Percentiles rank a stretch among this genome's conserved stretches.
These are phyloP conservation scores for Kazachstania taianensis DNA, from an alignment of 805 yeast species.

Conservation along the genomic window DNA sequence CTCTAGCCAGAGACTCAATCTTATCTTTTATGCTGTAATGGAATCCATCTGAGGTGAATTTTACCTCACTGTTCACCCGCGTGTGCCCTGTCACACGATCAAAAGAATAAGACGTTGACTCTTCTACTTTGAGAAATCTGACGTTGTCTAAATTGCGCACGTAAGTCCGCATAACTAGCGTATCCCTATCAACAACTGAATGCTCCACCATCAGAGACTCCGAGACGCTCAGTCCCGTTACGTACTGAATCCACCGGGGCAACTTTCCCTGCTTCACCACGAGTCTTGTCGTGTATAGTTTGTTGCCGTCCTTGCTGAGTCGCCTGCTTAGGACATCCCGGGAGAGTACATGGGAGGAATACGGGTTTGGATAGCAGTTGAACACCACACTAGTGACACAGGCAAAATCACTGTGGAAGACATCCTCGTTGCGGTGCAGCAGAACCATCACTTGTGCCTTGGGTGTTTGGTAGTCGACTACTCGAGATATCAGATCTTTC, in stretches of 20 bases:
- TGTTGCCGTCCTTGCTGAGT: conserved; percentile 55
- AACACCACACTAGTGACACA: conserved; percentile 72
- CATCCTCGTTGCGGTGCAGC: conserved; percentile 44
- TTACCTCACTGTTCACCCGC: conserved; percentile 47
- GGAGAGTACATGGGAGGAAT: conserved; percentile 72
- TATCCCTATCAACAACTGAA: conserved; percentile 56
- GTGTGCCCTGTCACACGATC: conserved; percentile 31
- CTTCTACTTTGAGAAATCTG: conserved; percentile 68
- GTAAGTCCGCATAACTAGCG: conserved; percentile 50
- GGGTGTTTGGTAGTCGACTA: too few relatives aligned
- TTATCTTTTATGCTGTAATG: conserved; percentile 45
- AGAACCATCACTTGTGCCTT: conserved; percentile 44
- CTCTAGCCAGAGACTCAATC: conserved; percentile 76
- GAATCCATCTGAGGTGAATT: conserved; percentile 64
- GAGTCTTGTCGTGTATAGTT: conserved; percentile 60
- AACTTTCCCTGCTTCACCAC: conserved; percentile 71
- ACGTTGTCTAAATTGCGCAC: conserved; percentile 80
- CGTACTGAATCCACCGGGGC: conserved; percentile 61
- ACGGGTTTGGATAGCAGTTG: conserved; percentile 67
- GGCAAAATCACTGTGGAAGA: conserved; percentile 53
- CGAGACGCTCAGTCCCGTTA: conserved; percentile 37
- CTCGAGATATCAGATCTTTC: too few relatives aligned
- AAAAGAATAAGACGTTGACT: conserved; percentile 47
- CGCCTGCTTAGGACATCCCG: conserved; percentile 61
- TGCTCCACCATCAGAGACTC: conserved; percentile 78